Base-by-base conservation (phyloP, 805 yeast genomes). In the Candida tibetensis region DNA sequence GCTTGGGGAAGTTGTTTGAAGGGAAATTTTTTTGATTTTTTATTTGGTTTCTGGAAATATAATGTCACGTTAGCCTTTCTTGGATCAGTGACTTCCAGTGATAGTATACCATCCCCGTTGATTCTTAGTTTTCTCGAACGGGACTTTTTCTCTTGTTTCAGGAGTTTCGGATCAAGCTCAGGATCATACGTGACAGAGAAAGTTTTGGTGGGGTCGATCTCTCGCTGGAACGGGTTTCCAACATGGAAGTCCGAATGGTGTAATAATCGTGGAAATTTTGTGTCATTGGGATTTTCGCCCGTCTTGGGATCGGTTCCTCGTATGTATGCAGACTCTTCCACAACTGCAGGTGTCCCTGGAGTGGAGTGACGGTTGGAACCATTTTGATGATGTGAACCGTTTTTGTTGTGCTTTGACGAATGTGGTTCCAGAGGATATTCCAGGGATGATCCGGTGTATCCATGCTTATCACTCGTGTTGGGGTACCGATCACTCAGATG, bases 121-220 rank as follows among this genome's bases (percentile, higher is more conserved):
- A 63, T 62, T 21, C 71, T 65, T 27, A 71, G 67, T 46, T 74
- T 76, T 39, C 67, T 66, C 10, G 49, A 51, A 29, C 55, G 59
- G 3, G 48, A 12, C 43, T 63, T 65, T 28, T 53, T 47, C 23
- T 66, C 71, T 4, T 46, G 38, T 38, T 64, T 66, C 16, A 52
- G 40, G n/a, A 68, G 48, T 3, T 56, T 27, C 40, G 55, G 53
- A 47, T 68, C 72, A 21, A 62, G 46, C 37, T 67, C 72, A 1
- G 73, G 72, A 48, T 81, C 86, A 48, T 76, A 77, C 2, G 64
- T 44, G 0, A 78, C 75, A 42, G 61, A 69, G 49, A 65, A 71
- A 36, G 63, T 60, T 37, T 64, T 69, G 14, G 23, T 27, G 2
- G 39, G 28, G 36, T 58, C 56, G 4, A 37, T 31, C 3, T 41